Conservation (phyloP, 2,329 filamentous ascomycete genomes). For the Alternaria metachromatica region DNA sequence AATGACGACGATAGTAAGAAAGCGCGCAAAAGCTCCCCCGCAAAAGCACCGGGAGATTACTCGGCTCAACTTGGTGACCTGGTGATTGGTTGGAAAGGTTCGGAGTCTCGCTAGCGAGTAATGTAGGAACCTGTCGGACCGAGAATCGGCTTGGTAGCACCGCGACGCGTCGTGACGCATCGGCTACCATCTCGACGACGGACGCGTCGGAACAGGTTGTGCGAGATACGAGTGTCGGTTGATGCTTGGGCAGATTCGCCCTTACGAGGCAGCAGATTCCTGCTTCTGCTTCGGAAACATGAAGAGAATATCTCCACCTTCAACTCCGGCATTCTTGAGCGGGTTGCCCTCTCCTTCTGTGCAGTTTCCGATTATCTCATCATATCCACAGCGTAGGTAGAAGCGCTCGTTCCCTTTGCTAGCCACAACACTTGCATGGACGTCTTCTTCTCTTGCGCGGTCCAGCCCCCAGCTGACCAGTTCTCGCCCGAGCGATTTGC, state of each 20-base stretch:
- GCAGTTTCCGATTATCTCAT: constrained; percentile 39
- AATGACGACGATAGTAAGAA: constrained; percentile 9
- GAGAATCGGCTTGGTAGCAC: neutral
- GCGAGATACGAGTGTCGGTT: neutral
- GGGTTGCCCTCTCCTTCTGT: constrained; percentile 45
- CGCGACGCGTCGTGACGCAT: neutral
- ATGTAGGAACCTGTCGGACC: neutral
- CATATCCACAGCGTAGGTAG: constrained; percentile 49
- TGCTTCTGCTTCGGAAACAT: constrained; percentile 22
- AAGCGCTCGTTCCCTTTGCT: constrained; percentile 51
- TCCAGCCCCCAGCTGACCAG: constrained; percentile 54
- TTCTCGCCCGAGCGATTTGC: constrained; percentile 44
- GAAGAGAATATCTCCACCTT: constrained; percentile 46
- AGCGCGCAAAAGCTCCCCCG: constrained; percentile 4
- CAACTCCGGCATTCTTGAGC: constrained; percentile 26
- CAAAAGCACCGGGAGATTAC: constrained; percentile 1
- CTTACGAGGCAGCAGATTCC: neutral
- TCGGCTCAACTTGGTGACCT: neutral
- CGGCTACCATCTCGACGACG: neutral
- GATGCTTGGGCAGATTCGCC: neutral
- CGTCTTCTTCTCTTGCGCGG: constrained; percentile 43
- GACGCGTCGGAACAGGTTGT: neutral
- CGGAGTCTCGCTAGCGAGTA: constrained; percentile 2
- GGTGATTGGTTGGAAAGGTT: neutral
- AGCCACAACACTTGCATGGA: constrained; percentile 51